These are phyloP conservation scores for Nitzschia sp. DNA, from an alignment of 108 stramenopile species.

Conservation along the genomic window DNA sequence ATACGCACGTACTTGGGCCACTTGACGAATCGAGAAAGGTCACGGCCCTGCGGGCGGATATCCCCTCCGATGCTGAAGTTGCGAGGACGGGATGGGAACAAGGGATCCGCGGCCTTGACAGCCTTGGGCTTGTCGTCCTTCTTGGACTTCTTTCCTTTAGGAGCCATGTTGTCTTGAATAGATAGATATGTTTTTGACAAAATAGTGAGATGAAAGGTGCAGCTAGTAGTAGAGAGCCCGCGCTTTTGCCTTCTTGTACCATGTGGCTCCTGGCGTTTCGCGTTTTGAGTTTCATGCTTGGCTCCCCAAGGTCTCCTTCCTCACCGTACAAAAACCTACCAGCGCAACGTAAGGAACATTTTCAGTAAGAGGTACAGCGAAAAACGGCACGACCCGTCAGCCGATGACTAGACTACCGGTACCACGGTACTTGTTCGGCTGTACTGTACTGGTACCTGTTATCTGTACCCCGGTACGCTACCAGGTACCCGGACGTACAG, in stretches of 20 bases:
- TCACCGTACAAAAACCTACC: neutral
- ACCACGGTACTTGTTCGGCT: too few relatives aligned
- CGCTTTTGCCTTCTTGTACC: too few relatives aligned
- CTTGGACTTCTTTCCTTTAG: conserved; percentile 72
- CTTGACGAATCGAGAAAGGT: conserved; percentile 96
- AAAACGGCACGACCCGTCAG: too few relatives aligned
- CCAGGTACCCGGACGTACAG: too few relatives aligned
- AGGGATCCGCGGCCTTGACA: conserved; percentile 85
- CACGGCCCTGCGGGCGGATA: conserved; percentile 92
- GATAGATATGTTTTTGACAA: neutral
- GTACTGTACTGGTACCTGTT: too few relatives aligned
- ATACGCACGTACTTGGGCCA: conserved; percentile 99
- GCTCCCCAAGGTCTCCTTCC: too few relatives aligned
- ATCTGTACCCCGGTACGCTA: too few relatives aligned
- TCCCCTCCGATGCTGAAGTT: conserved; percentile 92
- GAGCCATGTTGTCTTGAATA: conserved; percentile 35
- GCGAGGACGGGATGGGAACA: conserved; percentile 92
- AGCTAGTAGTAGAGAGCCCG: too few relatives aligned
- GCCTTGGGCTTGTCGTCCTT: conserved; percentile 60
- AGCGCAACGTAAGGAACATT: neutral
- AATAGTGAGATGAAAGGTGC: neutral
- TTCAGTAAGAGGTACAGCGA: neutral
- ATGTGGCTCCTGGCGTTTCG: too few relatives aligned
- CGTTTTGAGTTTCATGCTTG: too few relatives aligned
- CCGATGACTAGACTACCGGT: too few relatives aligned